A percentile compares a stretch with the other conserved stretches of the same genome.
Evolutionary conservation across 495 filamentous ascomycete genomes (phyloP).

Genomic region (Talaromyces trachyspermus): DNA sequence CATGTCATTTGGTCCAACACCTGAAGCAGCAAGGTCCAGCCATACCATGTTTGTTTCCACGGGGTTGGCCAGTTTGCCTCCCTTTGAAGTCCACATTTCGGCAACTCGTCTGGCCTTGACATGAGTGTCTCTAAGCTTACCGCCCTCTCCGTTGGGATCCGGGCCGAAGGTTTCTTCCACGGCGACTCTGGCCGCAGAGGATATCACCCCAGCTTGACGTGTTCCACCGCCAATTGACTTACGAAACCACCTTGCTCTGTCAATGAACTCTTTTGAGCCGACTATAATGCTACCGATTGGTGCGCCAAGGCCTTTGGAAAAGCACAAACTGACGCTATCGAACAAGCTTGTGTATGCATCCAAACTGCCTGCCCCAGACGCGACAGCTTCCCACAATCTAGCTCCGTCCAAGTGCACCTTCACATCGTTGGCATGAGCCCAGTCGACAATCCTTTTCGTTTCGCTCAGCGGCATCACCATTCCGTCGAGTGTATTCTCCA

Average conservation of each 20-base stretch:
- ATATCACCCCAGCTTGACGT: conserved; percentile 54
- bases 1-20: conserved; percentile 36
- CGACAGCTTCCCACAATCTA: conserved; percentile 70
- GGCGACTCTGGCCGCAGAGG: conserved; percentile 39
- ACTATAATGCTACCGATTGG: conserved; percentile 79
- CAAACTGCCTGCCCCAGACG: conserved; percentile 52
- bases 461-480: conserved; percentile 70
- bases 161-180: conserved; percentile 55
- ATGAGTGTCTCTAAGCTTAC: conserved; percentile 56
- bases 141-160: conserved; percentile 52
- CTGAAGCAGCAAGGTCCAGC: conserved; percentile 60
- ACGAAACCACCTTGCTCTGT: conserved; percentile 68
- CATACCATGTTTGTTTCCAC: conserved; percentile 91
- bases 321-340: conserved; percentile 77
- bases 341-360: conserved; percentile 63
- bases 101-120: conserved; percentile 57
- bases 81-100: conserved; percentile 51
- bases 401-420: conserved; percentile 82
- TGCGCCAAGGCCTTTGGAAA: conserved; percentile 84
- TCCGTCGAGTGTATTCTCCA: conserved; percentile 82
- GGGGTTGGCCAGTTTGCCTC: conserved; percentile 35
- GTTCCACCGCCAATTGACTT: conserved; percentile 82
- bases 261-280: conserved; percentile 56
- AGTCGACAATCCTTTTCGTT: conserved; percentile 56
- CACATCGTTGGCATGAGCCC: conserved; percentile 59